phyloP scores from a whole-genome alignment of 2,329 filamentous ascomycete species.

The Trichophyton equinum region DNA sequence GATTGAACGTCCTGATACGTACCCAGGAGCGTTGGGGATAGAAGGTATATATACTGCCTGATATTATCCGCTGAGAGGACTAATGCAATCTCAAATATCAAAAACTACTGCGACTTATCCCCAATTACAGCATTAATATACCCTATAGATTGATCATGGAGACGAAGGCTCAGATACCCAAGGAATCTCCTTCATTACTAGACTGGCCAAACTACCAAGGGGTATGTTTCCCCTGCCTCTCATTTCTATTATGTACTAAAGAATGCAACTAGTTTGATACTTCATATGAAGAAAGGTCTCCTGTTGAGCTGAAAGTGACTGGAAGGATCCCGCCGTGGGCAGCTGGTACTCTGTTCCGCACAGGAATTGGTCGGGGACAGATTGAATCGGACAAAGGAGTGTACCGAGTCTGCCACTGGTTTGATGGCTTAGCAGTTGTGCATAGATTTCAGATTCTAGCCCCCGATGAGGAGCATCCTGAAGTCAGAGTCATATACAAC shows the following conservation, averaged over 20 bases:
- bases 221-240: constrained; percentile 22
- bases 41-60: not conserved
- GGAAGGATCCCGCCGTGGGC: constrained; percentile 60
- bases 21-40: not conserved
- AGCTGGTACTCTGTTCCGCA: constrained; percentile 60
- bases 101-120: not conserved
- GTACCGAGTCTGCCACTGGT: constrained; percentile 61
- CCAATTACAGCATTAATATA: not conserved
- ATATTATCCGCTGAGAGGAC: not conserved
- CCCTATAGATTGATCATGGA: not conserved
- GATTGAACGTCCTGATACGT: not conserved
- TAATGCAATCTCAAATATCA: not conserved
- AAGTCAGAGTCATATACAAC: constrained; percentile 50
- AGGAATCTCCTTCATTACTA: constrained; percentile 1
- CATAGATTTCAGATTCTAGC: constrained; percentile 60
- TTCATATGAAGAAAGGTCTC: constrained; percentile 51
- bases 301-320: constrained; percentile 49
- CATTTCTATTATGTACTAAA: constrained; percentile 11
- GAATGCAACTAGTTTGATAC: constrained; percentile 47
- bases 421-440: constrained; percentile 60
- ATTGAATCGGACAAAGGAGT: constrained; percentile 50
- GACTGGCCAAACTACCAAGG: constrained; percentile 42
- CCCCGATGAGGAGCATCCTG: constrained; percentile 21
- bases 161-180: not conserved
- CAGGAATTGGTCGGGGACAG: constrained; percentile 55